phyloP scores from a whole-genome alignment of 2,329 filamentous ascomycete species.

The Thyridium curvatum region DNA sequence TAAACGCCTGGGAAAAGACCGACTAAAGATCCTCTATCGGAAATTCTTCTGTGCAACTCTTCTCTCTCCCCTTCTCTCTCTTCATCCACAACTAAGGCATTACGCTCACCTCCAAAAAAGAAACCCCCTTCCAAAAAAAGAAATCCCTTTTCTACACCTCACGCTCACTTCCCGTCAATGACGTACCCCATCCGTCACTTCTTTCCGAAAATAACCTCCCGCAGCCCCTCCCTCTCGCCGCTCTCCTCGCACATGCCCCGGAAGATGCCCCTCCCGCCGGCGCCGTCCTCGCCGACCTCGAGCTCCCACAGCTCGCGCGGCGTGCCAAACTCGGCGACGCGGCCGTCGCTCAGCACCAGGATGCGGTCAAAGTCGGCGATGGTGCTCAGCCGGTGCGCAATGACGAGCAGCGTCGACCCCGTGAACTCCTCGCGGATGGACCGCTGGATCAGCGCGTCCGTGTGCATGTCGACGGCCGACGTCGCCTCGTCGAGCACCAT shows the following conservation, averaged over 20 bases:
- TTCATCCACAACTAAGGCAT: too few relatives aligned
- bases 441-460: conserved; percentile 67
- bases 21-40: too few relatives aligned
- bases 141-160: too few relatives aligned
- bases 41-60: too few relatives aligned
- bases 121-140: too few relatives aligned
- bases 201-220: conserved; percentile 33
- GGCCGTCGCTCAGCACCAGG: conserved; percentile 62
- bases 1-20: too few relatives aligned
- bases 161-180: too few relatives aligned
- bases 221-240: conserved; percentile 49
- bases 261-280: conserved; percentile 40
- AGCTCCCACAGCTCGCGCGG: conserved; percentile 56
- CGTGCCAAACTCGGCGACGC: conserved; percentile 60
- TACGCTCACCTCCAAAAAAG: too few relatives aligned
- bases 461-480: conserved; percentile 70
- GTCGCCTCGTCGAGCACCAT: conserved; percentile 80
- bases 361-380: conserved; percentile 74
- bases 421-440: conserved; percentile 67
- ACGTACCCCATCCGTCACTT: conserved; percentile 1
- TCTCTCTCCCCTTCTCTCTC: too few relatives aligned
- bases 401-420: conserved; percentile 63
- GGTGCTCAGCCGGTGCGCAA: conserved; percentile 69
- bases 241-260: conserved; percentile 57
- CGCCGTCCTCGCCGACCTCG: conserved; percentile 31